phyloP scores from a whole-genome alignment of 768 basidiomycete genomes.

The Kwoniella sp. region DNA sequence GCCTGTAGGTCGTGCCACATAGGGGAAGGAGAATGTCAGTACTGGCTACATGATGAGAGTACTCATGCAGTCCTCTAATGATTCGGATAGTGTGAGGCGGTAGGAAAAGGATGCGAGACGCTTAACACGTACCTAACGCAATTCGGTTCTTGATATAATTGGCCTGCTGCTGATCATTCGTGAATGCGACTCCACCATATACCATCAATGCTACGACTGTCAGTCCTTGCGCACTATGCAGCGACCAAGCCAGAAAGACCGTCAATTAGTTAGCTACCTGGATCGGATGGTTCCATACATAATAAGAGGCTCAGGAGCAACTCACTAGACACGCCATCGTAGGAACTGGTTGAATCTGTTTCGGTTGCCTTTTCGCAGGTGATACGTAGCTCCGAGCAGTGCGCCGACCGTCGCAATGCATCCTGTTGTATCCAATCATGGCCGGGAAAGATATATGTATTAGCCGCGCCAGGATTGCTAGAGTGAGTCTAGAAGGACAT shows the following conservation, averaged over 20 bases:
- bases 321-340: slow-evolving; percentile 51
- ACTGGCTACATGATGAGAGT: not conserved
- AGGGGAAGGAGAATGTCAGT: not conserved
- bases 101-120: not conserved
- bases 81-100: not conserved
- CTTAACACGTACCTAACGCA: slow-evolving; percentile 26
- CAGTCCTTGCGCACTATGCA: slow-evolving; percentile 49
- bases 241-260: not conserved
- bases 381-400: slow-evolving; percentile 45
- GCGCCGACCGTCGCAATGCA: slow-evolving; percentile 49
- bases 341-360: slow-evolving; percentile 51
- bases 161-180: slow-evolving; percentile 37
- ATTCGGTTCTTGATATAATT: slow-evolving; percentile 37
- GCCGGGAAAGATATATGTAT: no score
- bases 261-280: not conserved
- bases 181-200: slow-evolving; percentile 43
- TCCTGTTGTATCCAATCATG: no score
- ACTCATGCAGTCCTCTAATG: no score
- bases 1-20: slow-evolving; percentile 30
- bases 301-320: not conserved
- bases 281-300: no score
- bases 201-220: slow-evolving; percentile 53
- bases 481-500: no score
- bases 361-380: slow-evolving; percentile 49
- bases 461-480: not conserved